phyloP scores from a whole-genome alignment of 768 basidiomycete species.

The Tricholoma flavovirens region DNA sequence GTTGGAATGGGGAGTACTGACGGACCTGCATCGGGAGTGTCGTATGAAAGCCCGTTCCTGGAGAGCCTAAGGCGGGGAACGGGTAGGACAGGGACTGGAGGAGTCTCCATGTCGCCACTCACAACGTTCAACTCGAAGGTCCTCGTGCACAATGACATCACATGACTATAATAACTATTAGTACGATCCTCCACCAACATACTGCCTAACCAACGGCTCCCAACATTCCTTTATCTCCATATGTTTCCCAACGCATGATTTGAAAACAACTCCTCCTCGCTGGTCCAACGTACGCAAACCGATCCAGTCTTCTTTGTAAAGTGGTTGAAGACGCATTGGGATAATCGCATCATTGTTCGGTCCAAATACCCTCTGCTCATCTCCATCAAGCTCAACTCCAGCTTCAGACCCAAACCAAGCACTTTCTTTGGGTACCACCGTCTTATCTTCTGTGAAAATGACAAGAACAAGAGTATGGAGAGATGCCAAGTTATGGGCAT shows the following conservation, averaged over 20 bases:
- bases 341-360: constrained; percentile 39
- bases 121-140: neutral
- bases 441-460: constrained; percentile 66
- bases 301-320: constrained; percentile 80
- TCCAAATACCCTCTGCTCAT: constrained; percentile 7
- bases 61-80: constrained; percentile 32
- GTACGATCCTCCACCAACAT: constrained; percentile 27
- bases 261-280: constrained; percentile 50
- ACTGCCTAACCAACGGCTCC: constrained; percentile 43
- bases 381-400: constrained; percentile 26
- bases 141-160: neutral
- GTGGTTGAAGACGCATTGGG: constrained; percentile 65
- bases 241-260: constrained; percentile 66
- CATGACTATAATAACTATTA: constrained; percentile 4
- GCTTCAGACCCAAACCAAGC: constrained; percentile 81
- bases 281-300: constrained; percentile 70
- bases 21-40: constrained; percentile 27
- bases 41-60: constrained; percentile 21
- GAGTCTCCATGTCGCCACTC: constrained; percentile 23
- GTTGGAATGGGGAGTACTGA: constrained; percentile 26
- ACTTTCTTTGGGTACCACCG: constrained; percentile 79
- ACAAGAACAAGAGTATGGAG: constrained; percentile 68
- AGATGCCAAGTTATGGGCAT: constrained; percentile 52
- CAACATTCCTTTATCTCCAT: constrained; percentile 69
- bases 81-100: constrained; percentile 13